Percentiles rank a stretch among this genome's conserved stretches.
Conservation (phyloP, 2,329 filamentous ascomycete genomes). For the Trichoderma asperellum region DNA sequence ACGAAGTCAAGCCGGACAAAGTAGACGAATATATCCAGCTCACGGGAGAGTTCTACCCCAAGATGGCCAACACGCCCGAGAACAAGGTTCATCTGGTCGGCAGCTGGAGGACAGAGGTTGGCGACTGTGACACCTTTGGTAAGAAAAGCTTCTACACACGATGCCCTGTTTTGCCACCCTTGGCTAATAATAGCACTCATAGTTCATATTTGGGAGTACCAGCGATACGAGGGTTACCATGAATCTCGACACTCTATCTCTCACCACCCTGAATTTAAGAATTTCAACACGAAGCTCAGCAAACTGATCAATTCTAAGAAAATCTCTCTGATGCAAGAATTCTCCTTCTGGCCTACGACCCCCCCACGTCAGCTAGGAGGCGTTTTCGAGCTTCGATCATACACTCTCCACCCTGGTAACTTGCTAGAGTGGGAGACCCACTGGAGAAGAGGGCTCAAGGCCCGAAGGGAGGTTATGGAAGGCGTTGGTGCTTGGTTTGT, state of each 20-base stretch:
- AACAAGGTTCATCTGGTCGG: constrained; percentile 96
- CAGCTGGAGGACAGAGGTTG: constrained; percentile 97
- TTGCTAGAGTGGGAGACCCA: constrained; percentile 98
- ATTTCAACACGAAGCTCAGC: constrained; percentile 84
- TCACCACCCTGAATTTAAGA: constrained; percentile 78
- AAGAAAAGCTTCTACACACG: constrained; percentile 39
- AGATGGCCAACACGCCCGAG: constrained; percentile 79
- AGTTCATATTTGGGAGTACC: constrained; percentile 99
- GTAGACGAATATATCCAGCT: constrained; percentile 92
- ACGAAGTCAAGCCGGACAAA: constrained; percentile 93
- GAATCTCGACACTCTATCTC: constrained; percentile 85
- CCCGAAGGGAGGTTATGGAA: constrained; percentile 95
- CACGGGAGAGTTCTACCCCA: constrained; percentile 89
- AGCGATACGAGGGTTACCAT: constrained; percentile 95
- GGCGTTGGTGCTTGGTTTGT: constrained; percentile 98
- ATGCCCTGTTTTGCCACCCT: neutral
- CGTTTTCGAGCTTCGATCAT: constrained; percentile 93
- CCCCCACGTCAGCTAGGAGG: constrained; percentile 87
- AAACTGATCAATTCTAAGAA: constrained; percentile 82
- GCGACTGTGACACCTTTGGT: constrained; percentile 97
- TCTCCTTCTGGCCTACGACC: constrained; percentile 98
- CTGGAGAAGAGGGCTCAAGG: constrained; percentile 90
- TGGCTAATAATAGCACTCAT: constrained; percentile 2
- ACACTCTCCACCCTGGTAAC: constrained; percentile 94
- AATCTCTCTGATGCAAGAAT: constrained; percentile 97